Percentiles rank a stretch among this genome's conserved stretches.
phyloP scores from a whole-genome alignment of 768 basidiomycete genomes.

The Pleurotus cornucopiae region DNA sequence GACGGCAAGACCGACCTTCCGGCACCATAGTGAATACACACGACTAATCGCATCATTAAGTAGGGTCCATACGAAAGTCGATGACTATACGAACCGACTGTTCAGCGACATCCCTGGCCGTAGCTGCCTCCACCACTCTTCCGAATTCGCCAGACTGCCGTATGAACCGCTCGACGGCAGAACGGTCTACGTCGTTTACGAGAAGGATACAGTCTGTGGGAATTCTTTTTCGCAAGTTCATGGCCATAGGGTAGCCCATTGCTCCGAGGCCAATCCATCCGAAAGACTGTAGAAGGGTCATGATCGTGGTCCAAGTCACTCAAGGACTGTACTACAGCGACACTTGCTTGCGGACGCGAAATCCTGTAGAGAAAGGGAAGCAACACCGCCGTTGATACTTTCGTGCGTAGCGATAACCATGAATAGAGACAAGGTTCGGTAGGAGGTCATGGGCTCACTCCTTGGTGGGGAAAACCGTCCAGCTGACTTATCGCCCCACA shows the following conservation, averaged over 20 bases:
- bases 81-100: conserved; percentile 21
- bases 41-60: conserved; percentile 19
- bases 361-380: no score
- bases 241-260: conserved; percentile 42
- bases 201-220: conserved; percentile 19
- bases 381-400: no score
- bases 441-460: not conserved
- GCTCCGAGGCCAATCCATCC: conserved; percentile 41
- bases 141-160: conserved; percentile 14
- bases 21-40: conserved; percentile 38
- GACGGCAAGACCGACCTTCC: conserved; percentile 23
- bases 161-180: conserved; percentile 22
- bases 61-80: not conserved
- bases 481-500: not conserved
- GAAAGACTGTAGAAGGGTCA: conserved; percentile 17
- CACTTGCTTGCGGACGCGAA: no score
- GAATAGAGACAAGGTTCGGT: not conserved
- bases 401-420: not conserved
- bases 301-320: conserved; percentile 12
- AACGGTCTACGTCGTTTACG: conserved; percentile 31
- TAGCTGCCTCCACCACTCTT: conserved; percentile 17
- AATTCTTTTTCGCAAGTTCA: conserved; percentile 27
- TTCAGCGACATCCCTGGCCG: conserved; percentile 30
- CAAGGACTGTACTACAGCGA: not conserved
- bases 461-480: not conserved